Base-by-base conservation (phyloP, 129 eudicot genomes). In the Flaveria robusta region DNA sequence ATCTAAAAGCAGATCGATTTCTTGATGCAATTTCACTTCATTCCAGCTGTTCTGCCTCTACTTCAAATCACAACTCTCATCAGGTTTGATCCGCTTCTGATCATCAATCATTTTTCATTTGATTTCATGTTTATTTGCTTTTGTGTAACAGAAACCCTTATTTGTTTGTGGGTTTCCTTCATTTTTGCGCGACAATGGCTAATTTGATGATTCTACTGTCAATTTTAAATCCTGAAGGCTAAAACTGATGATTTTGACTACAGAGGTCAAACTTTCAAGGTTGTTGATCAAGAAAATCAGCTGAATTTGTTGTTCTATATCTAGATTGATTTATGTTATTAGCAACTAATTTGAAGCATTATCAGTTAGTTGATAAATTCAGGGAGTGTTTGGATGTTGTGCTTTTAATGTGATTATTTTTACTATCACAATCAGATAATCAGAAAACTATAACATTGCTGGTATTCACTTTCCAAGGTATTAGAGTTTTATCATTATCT, bases 41-140 rank as follows among this genome's bases (percentile, higher is more conserved):
- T 46, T 70, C 70, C 76, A 18, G 26, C 71, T 24, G 51, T 77
- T 69, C 15, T 68, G 10, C 54, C 62, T 77, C 45, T 18, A 31
- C 65, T 78, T 62, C 43, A 29, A 63, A 6, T 64, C 78, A 34
- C 7, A 34, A 34, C 39, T 34, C 39, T 5, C 7, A 34, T 37
- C 82, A 78, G 82, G 82, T 79, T 79, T 49, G 72, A 79, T 79
- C 77, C 20, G 51, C 52, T 69, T 65, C 59, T 27, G 49, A 65
- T 66, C 54, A 10, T 59, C 27, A 45, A 4, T 26, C 2, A 59
- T 1, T 58, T 24, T 42, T 74, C 78, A 43, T 60, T 34, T 34
- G 39, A 34, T 34, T 34, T 34, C 39, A 34, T 34, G 18, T 60
- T 16, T 3, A 5, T 22, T 63, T 43, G 59, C 8, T 62, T 22